These are phyloP conservation scores for Apiospora saccharicola DNA, from an alignment of 2,329 filamentous ascomycete species.

Conservation along the genomic window DNA sequence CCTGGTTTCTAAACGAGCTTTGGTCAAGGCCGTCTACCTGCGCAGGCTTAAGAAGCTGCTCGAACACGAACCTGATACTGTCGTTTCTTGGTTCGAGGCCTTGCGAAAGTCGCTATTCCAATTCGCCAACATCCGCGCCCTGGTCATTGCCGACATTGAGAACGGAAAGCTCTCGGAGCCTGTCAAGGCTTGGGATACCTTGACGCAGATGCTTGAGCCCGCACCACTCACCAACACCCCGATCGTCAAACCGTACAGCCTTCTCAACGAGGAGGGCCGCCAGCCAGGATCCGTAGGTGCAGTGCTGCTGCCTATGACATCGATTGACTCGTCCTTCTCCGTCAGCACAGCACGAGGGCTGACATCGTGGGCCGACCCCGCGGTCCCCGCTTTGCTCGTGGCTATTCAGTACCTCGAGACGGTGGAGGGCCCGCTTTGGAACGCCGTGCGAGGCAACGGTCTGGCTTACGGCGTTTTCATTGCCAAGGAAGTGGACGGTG, in stretches of 20 bases:
- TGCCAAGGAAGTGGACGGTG: slow-evolving; percentile 77
- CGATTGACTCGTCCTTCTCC: slow-evolving; percentile 90
- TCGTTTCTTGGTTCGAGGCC: slow-evolving; percentile 79
- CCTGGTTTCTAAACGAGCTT: slow-evolving; percentile 77
- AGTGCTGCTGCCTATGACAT: slow-evolving; percentile 87
- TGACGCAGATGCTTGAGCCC: slow-evolving; percentile 61
- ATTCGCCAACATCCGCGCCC: slow-evolving; percentile 83
- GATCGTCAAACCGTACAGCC: slow-evolving; percentile 71
- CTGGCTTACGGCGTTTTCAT: slow-evolving; percentile 91
- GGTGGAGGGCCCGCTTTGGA: slow-evolving; percentile 94
- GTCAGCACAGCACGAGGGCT: slow-evolving; percentile 79
- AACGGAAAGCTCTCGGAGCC: slow-evolving; percentile 71
- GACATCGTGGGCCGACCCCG: slow-evolving; percentile 76
- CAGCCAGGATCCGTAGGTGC: slow-evolving; percentile 77
- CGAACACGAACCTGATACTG: slow-evolving; percentile 74
- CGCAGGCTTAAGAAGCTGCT: slow-evolving; percentile 85
- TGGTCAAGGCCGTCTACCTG: slow-evolving; percentile 88
- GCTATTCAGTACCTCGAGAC: slow-evolving; percentile 91
- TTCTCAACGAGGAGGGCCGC: slow-evolving; percentile 79
- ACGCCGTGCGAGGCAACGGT: slow-evolving; percentile 88
- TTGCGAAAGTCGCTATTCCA: slow-evolving; percentile 80
- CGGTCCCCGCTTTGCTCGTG: slow-evolving; percentile 84
- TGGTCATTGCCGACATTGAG: slow-evolving; percentile 82
- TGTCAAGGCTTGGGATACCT: slow-evolving; percentile 78
- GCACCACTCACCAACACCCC: slow-evolving; percentile 63